These are phyloP conservation scores for Agaricus blazei DNA, from an alignment of 768 basidiomycete species.

Conservation along the genomic window DNA sequence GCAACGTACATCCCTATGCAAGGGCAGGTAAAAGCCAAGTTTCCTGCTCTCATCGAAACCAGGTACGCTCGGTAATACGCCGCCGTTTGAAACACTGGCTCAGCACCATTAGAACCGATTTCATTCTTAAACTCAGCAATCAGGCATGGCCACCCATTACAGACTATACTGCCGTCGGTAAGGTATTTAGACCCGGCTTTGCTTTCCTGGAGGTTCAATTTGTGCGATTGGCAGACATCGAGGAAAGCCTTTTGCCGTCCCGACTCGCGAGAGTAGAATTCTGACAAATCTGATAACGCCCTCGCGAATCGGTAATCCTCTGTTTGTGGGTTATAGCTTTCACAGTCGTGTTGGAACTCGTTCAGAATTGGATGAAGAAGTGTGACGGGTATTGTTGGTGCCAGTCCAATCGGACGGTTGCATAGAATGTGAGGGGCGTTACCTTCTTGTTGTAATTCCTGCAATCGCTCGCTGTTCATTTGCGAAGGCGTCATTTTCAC, in stretches of 20 bases:
- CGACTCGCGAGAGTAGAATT: slow-evolving; percentile 12
- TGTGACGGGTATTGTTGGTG: slow-evolving; percentile 10
- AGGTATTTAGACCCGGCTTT: neutral
- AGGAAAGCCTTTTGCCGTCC: slow-evolving; percentile 7
- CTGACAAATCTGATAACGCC: slow-evolving; percentile 15
- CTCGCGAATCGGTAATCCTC: slow-evolving; percentile 4
- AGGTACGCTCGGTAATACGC: slow-evolving; percentile 8
- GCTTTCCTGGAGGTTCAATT: neutral
- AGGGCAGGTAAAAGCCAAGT: slow-evolving; percentile 7
- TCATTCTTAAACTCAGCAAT: slow-evolving; percentile 14
- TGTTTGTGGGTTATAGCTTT: neutral
- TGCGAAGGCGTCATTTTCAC: no score
- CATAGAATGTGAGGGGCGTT: neutral
- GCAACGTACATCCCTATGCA: slow-evolving; percentile 15
- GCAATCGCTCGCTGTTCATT: no score
- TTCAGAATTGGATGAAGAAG: slow-evolving; percentile 19
- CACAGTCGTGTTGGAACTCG: slow-evolving; percentile 15
- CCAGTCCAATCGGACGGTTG: slow-evolving; percentile 15
- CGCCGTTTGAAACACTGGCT: slow-evolving; percentile 10
- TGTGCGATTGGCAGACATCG: slow-evolving; percentile 3
- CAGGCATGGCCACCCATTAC: neutral
- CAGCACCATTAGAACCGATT: neutral
- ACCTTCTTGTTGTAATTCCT: no score
- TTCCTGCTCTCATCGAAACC: neutral
- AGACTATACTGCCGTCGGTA: slow-evolving; percentile 5